These are phyloP conservation scores for Aureobasidium sp. DNA, from an alignment of 2,329 filamentous ascomycete genomes.

Conservation along the genomic window DNA sequence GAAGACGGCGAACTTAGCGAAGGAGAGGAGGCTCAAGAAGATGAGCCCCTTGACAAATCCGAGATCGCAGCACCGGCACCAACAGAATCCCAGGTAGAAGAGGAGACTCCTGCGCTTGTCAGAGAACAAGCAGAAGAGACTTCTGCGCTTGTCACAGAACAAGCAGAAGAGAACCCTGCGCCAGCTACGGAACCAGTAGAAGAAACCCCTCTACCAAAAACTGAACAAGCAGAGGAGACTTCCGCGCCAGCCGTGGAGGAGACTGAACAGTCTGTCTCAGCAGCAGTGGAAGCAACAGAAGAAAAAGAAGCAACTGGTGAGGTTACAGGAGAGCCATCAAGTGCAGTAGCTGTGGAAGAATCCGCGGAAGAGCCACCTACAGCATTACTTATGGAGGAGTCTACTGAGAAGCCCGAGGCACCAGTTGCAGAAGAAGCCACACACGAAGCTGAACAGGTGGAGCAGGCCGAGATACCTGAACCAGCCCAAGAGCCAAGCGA, in stretches of 20 bases:
- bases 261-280: not conserved
- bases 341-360: not conserved
- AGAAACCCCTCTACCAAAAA: not conserved
- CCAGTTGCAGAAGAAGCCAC: not conserved
- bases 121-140: not conserved
- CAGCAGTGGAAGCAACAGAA: too few relatives aligned
- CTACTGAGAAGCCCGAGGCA: not conserved
- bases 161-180: not conserved
- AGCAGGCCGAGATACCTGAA: not conserved
- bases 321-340: not conserved
- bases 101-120: not conserved
- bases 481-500: not conserved
- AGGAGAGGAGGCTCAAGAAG: constrained; percentile 3
- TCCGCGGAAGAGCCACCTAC: not conserved
- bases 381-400: not conserved
- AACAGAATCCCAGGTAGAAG: not conserved
- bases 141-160: not conserved
- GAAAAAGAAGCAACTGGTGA: not conserved
- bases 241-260: not conserved
- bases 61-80: not conserved
- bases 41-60: not conserved
- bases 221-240: not conserved
- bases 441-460: not conserved
- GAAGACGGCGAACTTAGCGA: constrained; percentile 25
- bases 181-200: not conserved